These are phyloP conservation scores for Blastocystis sp. DNA, from an alignment of 352 stramenopile genomes.

Conservation along the genomic window DNA sequence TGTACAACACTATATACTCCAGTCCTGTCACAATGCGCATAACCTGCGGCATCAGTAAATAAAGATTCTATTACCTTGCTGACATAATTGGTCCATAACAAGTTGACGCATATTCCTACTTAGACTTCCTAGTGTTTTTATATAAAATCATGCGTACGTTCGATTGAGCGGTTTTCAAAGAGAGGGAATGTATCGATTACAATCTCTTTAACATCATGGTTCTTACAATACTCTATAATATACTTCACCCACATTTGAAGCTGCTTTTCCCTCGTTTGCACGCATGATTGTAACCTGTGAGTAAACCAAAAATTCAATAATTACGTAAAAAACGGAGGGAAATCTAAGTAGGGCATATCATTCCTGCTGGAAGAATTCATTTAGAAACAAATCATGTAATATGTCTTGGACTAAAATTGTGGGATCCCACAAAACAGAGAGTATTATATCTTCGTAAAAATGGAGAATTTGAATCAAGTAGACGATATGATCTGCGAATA, in stretches of 20 bases:
- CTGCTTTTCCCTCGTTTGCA: constrained; percentile 18
- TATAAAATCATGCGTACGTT: neutral
- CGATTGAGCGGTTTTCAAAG: constrained; percentile 18
- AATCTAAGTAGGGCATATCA: neutral
- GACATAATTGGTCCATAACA: constrained; percentile 16
- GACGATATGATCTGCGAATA: constrained; percentile 55
- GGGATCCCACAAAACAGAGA: neutral
- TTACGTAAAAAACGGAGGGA: constrained; percentile 52
- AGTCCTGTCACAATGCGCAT: neutral
- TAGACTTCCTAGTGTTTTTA: neutral
- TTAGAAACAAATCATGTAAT: neutral
- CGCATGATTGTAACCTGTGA: neutral
- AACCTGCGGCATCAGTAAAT: neutral
- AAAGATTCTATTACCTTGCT: neutral
- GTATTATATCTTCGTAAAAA: neutral
- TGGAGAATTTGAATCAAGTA: constrained; percentile 54
- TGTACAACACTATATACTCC: constrained; percentile 18
- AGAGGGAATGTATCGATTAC: neutral
- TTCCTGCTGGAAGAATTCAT: neutral
- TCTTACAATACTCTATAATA: constrained; percentile 41
- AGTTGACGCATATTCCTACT: neutral
- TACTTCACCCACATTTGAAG: constrained; percentile 31
- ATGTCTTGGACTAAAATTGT: neutral
- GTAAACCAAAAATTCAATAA: neutral
- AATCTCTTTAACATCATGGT: neutral